These are phyloP conservation scores for Cicer chorassanicum DNA, from an alignment of 306 rosid genomes.

Conservation along the genomic window DNA sequence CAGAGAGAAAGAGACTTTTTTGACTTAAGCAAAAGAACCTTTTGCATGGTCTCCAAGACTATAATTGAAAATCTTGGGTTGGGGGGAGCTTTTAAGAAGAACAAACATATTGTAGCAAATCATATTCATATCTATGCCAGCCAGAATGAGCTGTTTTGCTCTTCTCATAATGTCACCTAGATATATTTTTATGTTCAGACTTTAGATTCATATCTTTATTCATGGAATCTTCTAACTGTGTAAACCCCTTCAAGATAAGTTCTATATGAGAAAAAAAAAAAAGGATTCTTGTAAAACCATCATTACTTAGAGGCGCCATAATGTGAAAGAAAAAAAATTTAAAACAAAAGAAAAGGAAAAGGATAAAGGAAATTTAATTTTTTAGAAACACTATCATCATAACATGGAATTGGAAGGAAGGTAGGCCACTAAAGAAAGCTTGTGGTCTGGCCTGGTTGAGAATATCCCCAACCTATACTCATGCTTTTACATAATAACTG, in stretches of 20 bases:
- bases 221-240: conserved; percentile 76
- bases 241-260: conserved; percentile 42
- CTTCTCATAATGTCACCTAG: conserved; percentile 63
- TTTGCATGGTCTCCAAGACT: conserved; percentile 95
- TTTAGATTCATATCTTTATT: conserved; percentile 45
- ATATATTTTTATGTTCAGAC: conserved; percentile 66
- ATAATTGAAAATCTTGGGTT: conserved; percentile 67
- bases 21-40: conserved; percentile 69
- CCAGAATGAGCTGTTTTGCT: conserved; percentile 65
- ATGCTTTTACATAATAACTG: conserved; percentile 44
- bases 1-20: conserved; percentile 55
- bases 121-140: conserved; percentile 58
- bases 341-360: background rate
- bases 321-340: background rate
- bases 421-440: conserved; percentile 51
- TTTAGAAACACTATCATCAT: conserved; percentile 48
- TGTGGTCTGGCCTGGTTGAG: conserved; percentile 53
- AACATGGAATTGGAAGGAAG: conserved; percentile 60
- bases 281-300: conserved; percentile 53
- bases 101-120: conserved; percentile 47
- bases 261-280: conserved; percentile 42
- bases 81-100: conserved; percentile 74
- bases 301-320: conserved; percentile 52
- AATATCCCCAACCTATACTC: conserved; percentile 47
- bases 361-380: conserved; percentile 4